Evolutionary conservation across 768 basidiomycete genomes (phyloP), one percentile per base, ranked within the genome.

Genomic region (Lepiota subincarnata): DNA sequence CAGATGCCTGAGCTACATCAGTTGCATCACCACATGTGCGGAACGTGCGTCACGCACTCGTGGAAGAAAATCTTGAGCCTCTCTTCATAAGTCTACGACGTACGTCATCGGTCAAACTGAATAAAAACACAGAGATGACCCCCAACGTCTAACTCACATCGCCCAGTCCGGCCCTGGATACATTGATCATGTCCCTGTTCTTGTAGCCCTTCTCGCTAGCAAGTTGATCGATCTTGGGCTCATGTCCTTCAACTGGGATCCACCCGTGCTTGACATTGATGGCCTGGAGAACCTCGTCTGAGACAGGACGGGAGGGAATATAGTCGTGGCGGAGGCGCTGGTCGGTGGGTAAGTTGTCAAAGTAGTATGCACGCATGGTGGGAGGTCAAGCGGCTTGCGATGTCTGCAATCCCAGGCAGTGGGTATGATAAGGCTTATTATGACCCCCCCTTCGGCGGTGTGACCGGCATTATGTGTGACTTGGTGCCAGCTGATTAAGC

Each of bases 21-120:
- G 49, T 28, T n/a, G 42, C 16, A 41, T 34, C 18, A 22, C 26
- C 24, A 39, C 16, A 39, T 38, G 6, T 18, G 39, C n/a, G 37
- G 42, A 18, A 43, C 19, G 6, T 16, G 14, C n/a, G 20, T 40
- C 4, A 66, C 84, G 56, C 60, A 91, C 89, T 94, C 92, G 50
- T 86, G 76, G 61, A 89, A 95, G 70, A 96, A 95, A 0, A 64
- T 75, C 65, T 89, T 87, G 64, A 96, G 79, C 69, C 89, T 92
- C 19, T 75, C 64, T 62, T 97, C 92, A 69, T 92, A 96, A 6
- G 71, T 60, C 72, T 78, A 48, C 24, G 11, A 16, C 53, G 35
- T 48, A 55, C 11, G 18, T 48, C 26, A 13, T 22, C 35, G 43
- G 35, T 34, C 40, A 8, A 20, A 18, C 45, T 13, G 20, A 44